Evolutionary conservation across 2,329 filamentous ascomycete species (phyloP), one percentile per base, ranked within the genome.

Genomic region (Zelopaecilomyces penicillatus): DNA sequence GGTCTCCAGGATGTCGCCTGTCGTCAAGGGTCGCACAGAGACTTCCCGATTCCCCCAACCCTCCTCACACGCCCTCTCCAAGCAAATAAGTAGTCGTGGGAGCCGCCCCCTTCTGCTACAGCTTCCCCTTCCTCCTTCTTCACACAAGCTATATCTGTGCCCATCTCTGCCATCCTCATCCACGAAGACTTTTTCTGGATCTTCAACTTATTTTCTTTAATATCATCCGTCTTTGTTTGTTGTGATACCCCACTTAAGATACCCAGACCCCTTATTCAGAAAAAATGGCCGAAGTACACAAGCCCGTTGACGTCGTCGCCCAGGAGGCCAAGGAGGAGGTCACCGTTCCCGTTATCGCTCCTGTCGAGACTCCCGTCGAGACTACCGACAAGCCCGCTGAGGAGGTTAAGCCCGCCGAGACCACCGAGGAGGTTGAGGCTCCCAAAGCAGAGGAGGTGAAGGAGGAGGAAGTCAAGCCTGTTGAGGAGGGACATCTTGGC

Each of bases 401-500:
- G 50, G 67, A 67, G 52, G 54, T 62, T 41, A 54, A 63, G 36
- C 55, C 61, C 38, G 57, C 59, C 46, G 57, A 62, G 43, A 58
- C 55, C 39, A 51, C 62, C 41, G 66, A 71, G 55, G 67, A 72
- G 55, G 55, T 64, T 11, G 67, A 70, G 57, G 56, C 64, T 35
- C 52, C 63, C 42, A 52, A 73, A 62, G 65, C 66, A 48, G 69
- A 70, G 62, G 62, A 66, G 31, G 63, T 62, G 57, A 68, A 70
- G 57, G 67, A 73, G 51, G 76, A 78, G 61, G 19, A 19, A 19
- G 67, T 71, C 43, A 82, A 82, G 69, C 84, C 86, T 50, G 75
- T 91, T 50, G 83, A 85, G 65, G 89, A 94, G 68, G 91, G 90
- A 51, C 73, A 80, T 56, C 79, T 97, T 43, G 85, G 86, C 66